Evolutionary conservation across 2,329 filamentous ascomycete genomes (phyloP).

Genomic region (Colletotrichum trifolii): DNA sequence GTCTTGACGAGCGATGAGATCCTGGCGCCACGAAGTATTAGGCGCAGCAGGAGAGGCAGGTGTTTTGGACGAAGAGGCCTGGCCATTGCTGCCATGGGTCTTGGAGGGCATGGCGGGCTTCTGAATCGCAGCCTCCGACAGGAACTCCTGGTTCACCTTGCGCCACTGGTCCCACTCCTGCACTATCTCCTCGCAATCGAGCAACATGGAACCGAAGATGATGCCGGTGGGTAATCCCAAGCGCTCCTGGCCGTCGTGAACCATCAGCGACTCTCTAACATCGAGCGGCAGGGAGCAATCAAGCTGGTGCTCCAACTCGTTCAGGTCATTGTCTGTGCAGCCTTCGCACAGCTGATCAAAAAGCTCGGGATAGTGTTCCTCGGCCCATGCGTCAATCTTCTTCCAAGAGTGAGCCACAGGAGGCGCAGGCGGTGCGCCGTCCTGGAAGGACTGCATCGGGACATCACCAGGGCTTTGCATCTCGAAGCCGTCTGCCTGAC

Average conservation of each 20-base stretch:
- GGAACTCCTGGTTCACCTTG: constrained; percentile 89
- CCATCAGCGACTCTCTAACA: constrained; percentile 87
- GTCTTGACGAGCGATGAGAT: constrained; percentile 85
- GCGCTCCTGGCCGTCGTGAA: constrained; percentile 97
- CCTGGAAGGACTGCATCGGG: constrained; percentile 94
- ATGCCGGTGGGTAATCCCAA: constrained; percentile 91
- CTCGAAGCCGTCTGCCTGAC: constrained; percentile 74
- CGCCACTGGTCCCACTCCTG: constrained; percentile 99
- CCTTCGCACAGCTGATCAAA: constrained; percentile 94
- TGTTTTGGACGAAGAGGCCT: constrained; percentile 76
- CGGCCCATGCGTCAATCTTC: constrained; percentile 92
- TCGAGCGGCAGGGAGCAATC: constrained; percentile 95
- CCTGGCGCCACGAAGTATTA: constrained; percentile 82
- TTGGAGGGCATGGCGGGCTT: constrained; percentile 76
- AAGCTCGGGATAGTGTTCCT: constrained; percentile 94
- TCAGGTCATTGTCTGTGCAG: constrained; percentile 92
- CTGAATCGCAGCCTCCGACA: constrained; percentile 69
- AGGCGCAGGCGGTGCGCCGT: constrained; percentile 89
- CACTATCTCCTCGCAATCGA: constrained; percentile 98
- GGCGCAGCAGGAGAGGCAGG: constrained; percentile 57
- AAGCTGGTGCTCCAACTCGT: constrained; percentile 94
- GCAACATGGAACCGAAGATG: constrained; percentile 92
- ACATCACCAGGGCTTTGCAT: constrained; percentile 83
- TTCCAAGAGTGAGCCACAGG: constrained; percentile 91
- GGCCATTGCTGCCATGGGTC: constrained; percentile 73